phyloP scores from a whole-genome alignment of 371 early-diverging fungal genomes.

The Rhizopus arrhizus region DNA sequence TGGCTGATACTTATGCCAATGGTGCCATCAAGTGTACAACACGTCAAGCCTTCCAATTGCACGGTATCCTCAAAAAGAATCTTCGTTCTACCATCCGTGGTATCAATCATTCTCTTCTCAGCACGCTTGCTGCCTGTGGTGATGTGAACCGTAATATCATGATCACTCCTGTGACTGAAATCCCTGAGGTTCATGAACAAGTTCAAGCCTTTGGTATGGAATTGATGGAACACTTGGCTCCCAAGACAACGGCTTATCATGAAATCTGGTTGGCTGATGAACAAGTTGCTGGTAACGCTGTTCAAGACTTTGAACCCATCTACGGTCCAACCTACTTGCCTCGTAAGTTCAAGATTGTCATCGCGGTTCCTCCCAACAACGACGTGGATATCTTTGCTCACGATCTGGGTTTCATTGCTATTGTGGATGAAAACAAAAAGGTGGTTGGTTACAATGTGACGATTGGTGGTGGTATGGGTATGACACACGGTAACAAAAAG shows the following conservation, averaged over 20 bases:
- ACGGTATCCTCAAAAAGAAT: slow-evolving; percentile 90
- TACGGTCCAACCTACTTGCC: slow-evolving; percentile 92
- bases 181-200: slow-evolving; percentile 77
- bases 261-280: slow-evolving; percentile 95
- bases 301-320: slow-evolving; percentile 85
- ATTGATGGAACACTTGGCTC: slow-evolving; percentile 77
- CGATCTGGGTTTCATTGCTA: slow-evolving; percentile 91
- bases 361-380: slow-evolving; percentile 93
- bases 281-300: slow-evolving; percentile 77
- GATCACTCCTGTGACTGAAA: slow-evolving; percentile 82
- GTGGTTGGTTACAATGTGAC: slow-evolving; percentile 91
- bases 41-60: slow-evolving; percentile 94
- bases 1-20: slow-evolving; percentile 81
- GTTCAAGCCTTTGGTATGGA: slow-evolving; percentile 72
- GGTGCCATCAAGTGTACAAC: slow-evolving; percentile 91
- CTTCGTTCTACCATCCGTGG: slow-evolving; percentile 84
- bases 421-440: slow-evolving; percentile 66
- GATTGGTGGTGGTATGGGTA: slow-evolving; percentile 96
- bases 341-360: slow-evolving; percentile 93
- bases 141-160: slow-evolving; percentile 97
- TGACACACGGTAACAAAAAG: slow-evolving; percentile 95
- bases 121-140: slow-evolving; percentile 94
- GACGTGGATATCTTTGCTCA: slow-evolving; percentile 95
- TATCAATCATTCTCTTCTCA: slow-evolving; percentile 85
- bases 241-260: slow-evolving; percentile 88